Evolutionary conservation across 2,329 filamentous ascomycete species (phyloP).

Genomic region (Sclerotinia nivalis): DNA sequence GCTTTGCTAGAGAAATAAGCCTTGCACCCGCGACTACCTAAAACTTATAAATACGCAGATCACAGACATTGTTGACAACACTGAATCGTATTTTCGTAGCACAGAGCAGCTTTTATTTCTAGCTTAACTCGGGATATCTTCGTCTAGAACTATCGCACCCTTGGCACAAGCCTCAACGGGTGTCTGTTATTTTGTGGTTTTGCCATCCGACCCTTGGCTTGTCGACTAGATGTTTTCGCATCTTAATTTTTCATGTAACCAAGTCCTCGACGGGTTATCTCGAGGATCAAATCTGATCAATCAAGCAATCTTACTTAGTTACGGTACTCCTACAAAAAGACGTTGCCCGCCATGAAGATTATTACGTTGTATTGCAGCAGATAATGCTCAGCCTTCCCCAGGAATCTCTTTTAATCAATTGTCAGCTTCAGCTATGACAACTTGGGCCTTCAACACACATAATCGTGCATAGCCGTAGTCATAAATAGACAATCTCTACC

Average conservation of each 20-base stretch:
- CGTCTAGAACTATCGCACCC: background rate
- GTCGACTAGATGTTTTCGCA: background rate
- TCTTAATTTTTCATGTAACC: background rate
- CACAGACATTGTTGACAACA: background rate
- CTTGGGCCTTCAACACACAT: background rate
- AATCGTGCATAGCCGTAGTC: background rate
- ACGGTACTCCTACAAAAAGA: constrained; percentile 5
- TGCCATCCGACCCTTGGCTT: background rate
- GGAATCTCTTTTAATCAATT: constrained; percentile 12
- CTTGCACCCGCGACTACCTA: no score
- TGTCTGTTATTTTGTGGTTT: constrained; percentile 3
- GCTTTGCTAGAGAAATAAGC: background rate
- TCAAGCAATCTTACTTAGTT: background rate
- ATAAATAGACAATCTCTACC: background rate
- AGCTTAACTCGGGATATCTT: background rate
- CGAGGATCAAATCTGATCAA: constrained; percentile 15
- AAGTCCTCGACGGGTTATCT: background rate
- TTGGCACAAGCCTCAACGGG: constrained; percentile 1
- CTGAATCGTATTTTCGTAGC: background rate
- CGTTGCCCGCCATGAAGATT: background rate
- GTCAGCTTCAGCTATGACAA: constrained; percentile 20
- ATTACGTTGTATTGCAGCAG: background rate
- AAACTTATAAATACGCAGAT: background rate
- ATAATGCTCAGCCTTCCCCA: constrained; percentile 16
- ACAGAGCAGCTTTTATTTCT: background rate